Evolutionary conservation across 495 filamentous ascomycete genomes (phyloP).

Genomic region (Penicillium roqueforti): DNA sequence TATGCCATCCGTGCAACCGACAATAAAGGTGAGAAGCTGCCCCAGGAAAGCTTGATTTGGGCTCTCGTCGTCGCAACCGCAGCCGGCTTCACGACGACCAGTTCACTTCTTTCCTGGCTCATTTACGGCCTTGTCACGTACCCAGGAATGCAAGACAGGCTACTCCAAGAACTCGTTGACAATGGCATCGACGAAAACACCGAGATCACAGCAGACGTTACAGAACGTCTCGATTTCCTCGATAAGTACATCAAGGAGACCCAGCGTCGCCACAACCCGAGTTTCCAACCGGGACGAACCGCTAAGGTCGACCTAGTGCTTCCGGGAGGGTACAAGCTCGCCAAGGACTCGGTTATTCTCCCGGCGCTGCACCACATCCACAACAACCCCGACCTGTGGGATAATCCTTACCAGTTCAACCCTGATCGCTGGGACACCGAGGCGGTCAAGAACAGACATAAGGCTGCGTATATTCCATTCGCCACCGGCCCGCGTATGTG

Average conservation of each 20-base stretch:
- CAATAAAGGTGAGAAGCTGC: slow-evolving; percentile 48
- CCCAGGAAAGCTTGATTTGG: slow-evolving; percentile 27
- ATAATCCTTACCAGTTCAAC: slow-evolving; percentile 47
- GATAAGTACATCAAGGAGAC: slow-evolving; percentile 55
- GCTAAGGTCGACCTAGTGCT: slow-evolving; percentile 47
- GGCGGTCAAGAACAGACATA: slow-evolving; percentile 40
- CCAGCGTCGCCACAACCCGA: slow-evolving; percentile 51
- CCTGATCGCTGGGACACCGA: slow-evolving; percentile 53
- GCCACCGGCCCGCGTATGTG: slow-evolving; percentile 46
- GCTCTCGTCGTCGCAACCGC: slow-evolving; percentile 26
- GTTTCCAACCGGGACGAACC: slow-evolving; percentile 51
- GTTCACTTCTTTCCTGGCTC: slow-evolving; percentile 41
- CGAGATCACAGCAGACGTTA: slow-evolving; percentile 23
- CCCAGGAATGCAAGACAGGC: slow-evolving; percentile 45
- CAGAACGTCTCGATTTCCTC: slow-evolving; percentile 37
- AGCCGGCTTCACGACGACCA: slow-evolving; percentile 28
- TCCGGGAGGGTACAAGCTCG: slow-evolving; percentile 50
- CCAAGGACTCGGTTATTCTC: slow-evolving; percentile 43
- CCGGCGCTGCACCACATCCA: slow-evolving; percentile 46
- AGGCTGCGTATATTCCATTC: slow-evolving; percentile 48
- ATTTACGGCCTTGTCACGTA: slow-evolving; percentile 48
- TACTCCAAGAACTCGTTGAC: slow-evolving; percentile 52
- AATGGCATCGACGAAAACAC: slow-evolving; percentile 36
- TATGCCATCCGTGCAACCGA: slow-evolving; percentile 45
- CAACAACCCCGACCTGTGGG: slow-evolving; percentile 48